Base-by-base conservation (phyloP, 2,329 filamentous ascomycete genomes). In the Ceratocystiopsis minuta region DNA sequence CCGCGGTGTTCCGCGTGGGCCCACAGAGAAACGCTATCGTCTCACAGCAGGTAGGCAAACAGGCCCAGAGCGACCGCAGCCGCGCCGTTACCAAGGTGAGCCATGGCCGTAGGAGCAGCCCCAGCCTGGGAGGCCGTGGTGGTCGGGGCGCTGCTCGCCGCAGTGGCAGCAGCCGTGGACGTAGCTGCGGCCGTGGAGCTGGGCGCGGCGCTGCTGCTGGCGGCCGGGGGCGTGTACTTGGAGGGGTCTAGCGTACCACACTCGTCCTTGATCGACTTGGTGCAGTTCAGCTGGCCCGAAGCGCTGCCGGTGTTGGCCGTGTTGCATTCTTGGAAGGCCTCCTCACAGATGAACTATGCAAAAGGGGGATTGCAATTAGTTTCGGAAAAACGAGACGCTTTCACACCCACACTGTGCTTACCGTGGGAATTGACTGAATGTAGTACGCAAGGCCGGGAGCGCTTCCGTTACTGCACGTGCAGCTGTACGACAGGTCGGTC, bases 361-460 rank as follows among this genome's bases (percentile, higher is more conserved):
- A 11, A 14, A 17, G 28, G 13, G 33, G 32, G 20, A 28, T 17
- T 16, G 12, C 18, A 16, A 16, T 31, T 14, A n/a, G n/a, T n/a
- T n/a, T n/a, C n/a, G n/a, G n/a, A n/a, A n/a, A n/a, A n/a, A n/a
- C n/a, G n/a, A n/a, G n/a, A n/a, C n/a, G n/a, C n/a, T n/a, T n/a
- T n/a, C n/a, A n/a, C n/a, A n/a, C n/a, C n/a, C n/a, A n/a, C n/a
- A n/a, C n/a, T 34, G 6, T 38, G 50, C 57, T 48, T 51, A 61
- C 58, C 43, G 58, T 62, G 38, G 64, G 63, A 49, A 75, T 57
- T 3, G 68, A 70, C 59, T 72, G 63, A 39, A 47, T 50, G 58
- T 70, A 75, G 54, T 66, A 63, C 54, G 70, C 58, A 37, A 75
- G 62, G 44, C 65, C 66, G 14, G 70, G 68, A 7, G 60, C 58